A percentile compares a stretch with the other conserved stretches of the same genome.
phyloP scores from a whole-genome alignment of 2,329 filamentous ascomycete genomes.

The Arthroderma sp. region DNA sequence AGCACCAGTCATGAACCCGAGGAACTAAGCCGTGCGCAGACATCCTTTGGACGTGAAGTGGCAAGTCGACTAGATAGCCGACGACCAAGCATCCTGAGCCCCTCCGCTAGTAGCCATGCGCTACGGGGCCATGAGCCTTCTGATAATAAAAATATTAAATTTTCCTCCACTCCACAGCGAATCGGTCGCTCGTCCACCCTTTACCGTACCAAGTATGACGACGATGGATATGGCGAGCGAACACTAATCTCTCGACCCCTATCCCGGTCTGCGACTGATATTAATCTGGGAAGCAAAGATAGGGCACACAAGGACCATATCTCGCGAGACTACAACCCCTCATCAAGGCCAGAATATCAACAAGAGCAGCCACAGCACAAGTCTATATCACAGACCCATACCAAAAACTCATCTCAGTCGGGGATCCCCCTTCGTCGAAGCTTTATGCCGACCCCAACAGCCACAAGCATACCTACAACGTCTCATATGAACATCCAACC shows the following conservation, averaged over 20 bases:
- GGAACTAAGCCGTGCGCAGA: slow-evolving; percentile 14
- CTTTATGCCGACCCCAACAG: slow-evolving; percentile 17
- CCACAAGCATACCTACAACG: slow-evolving; percentile 23
- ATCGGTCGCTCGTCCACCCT: slow-evolving; percentile 29
- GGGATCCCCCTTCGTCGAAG: slow-evolving; percentile 26
- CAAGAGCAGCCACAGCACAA: slow-evolving; percentile 11
- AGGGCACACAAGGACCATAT: not conserved
- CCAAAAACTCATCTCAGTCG: slow-evolving; percentile 20
- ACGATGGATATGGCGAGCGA: slow-evolving; percentile 20
- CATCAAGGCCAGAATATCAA: not conserved
- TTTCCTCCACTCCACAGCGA: slow-evolving; percentile 21
- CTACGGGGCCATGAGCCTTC: slow-evolving; percentile 14
- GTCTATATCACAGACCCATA: slow-evolving; percentile 10
- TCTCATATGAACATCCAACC: slow-evolving; percentile 28
- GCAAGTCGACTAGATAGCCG: slow-evolving; percentile 25
- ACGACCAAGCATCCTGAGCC: slow-evolving; percentile 23
- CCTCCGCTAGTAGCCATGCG: slow-evolving; percentile 14
- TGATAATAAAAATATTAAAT: slow-evolving; percentile 16
- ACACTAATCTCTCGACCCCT: slow-evolving; percentile 24
- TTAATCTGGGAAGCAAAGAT: slow-evolving; percentile 11
- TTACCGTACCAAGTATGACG: slow-evolving; percentile 22
- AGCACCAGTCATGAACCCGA: slow-evolving; percentile 28
- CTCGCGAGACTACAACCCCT: not conserved
- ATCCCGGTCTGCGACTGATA: slow-evolving; percentile 32
- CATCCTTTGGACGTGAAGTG: slow-evolving; percentile 15